A percentile compares a stretch with the other conserved stretches of the same genome.
Evolutionary conservation across 495 filamentous ascomycete species (phyloP).

Genomic region (Lophiotrema nucula): DNA sequence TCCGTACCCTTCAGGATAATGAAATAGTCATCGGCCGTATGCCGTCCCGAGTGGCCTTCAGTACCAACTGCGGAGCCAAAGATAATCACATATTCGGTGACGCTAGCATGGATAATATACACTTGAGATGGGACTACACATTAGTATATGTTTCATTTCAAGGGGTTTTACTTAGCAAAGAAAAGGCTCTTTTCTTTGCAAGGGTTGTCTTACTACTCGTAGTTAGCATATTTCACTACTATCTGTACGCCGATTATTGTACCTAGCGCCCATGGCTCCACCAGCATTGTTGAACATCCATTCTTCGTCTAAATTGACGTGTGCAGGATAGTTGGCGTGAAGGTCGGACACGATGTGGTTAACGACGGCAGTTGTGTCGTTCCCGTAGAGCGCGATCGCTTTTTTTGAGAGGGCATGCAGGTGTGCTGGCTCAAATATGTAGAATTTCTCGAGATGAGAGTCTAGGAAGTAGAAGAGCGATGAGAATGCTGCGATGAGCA

Average conservation of each 20-base stretch:
- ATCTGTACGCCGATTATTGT: no score
- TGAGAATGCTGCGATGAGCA: constrained; percentile 53
- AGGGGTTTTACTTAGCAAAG: no score
- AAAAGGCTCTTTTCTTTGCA: no score
- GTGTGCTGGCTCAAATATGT: constrained; percentile 68
- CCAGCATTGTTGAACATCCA: constrained; percentile 64
- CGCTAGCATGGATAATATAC: constrained; percentile 78
- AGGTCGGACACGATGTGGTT: constrained; percentile 57
- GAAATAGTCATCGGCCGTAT: constrained; percentile 92
- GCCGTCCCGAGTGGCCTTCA: constrained; percentile 80
- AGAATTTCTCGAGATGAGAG: constrained; percentile 68
- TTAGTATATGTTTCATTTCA: no score
- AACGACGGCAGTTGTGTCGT: constrained; percentile 68
- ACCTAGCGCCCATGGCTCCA: constrained; percentile 77
- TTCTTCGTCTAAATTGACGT: constrained; percentile 58
- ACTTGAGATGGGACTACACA: no score
- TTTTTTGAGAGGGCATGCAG: constrained; percentile 66
- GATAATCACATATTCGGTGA: constrained; percentile 34
- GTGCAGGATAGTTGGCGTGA: constrained; percentile 43
- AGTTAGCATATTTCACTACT: no score
- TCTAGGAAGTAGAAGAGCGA: constrained; percentile 64
- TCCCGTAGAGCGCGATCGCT: constrained; percentile 65
- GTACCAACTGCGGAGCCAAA: constrained; percentile 68
- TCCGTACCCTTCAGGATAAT: constrained; percentile 78
- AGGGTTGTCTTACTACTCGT: no score